Evolutionary conservation across 352 stramenopile genomes (phyloP), one percentile per base, ranked within the genome.

Genomic region (Hyaloperonospora arabidopsidis): DNA sequence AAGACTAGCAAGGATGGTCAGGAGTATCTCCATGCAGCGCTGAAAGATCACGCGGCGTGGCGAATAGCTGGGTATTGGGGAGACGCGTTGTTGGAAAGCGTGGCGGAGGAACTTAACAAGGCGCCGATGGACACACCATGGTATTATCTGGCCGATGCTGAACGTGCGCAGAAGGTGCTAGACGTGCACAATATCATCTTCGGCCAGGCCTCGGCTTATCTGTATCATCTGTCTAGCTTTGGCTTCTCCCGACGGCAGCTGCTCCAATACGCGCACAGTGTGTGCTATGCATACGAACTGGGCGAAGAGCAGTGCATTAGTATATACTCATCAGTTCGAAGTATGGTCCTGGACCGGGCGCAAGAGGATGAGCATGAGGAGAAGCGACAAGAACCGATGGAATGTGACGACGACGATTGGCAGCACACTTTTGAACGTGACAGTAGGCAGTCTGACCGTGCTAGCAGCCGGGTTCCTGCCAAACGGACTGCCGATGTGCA

Each of bases 271-370:
- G 77, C 79, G 6, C 63, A 82, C 36, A 86, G 85, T 52, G 78
- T 88, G 21, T 83, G 76, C 32, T 89, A 86, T 57, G 79, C 83
- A 0, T 93, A 89, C 52, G 83, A 93, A 58, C 48, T 93, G 21
- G 70, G 65, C 2, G 83, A 93, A 36, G 79, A 93, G 18, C 83
- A 93, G 45, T 77, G 83, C 41, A 87, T 93, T 13, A 62, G 66
- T 45, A 55, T 93, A 23, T 53, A 89, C 14, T 54, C 76, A 12
- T 79, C 74, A 1, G 75, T 89, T 19, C 67, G 85, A 28, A 62
- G 58, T 19, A 65, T 75, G 51, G n/a, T 41, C 5, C 34, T 78
- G 13, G 58, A 71, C 29, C 49, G 45, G 40, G 57, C 53, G 15
- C 54, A 63, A 45, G 71, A 67, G 8, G 68, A 81, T 19, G 70